Base-by-base conservation (phyloP, 208 protist genomes). In the Phytomonas sp. region DNA sequence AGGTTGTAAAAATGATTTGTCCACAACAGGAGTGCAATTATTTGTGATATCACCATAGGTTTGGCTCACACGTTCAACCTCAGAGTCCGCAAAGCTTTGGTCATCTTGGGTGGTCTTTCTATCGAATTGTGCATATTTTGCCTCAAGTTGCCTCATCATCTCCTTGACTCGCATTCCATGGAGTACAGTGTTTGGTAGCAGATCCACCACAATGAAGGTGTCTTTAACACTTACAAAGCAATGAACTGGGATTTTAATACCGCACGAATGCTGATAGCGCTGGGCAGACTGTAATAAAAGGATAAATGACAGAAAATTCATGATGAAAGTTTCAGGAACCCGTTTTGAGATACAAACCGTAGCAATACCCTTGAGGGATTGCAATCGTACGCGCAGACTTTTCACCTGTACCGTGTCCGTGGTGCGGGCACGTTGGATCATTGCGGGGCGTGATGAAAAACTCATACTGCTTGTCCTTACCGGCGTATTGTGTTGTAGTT, bases 291-390 rank as follows among this genome's bases (percentile, higher is more conserved):
- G 78, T 37, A 87, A 70, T 45, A 92, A 75, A 67, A 88, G 80
- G 70, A 89, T 87, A 29, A 92, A 79, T 2, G 80, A 74, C 14
- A 89, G 64, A 36, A 83, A 75, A 74, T 89, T 89, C 63, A 85
- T 77, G 23, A 84, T 68, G 61, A 88, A 83, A 36, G 29, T 80
- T 6, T 71, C 66, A 19, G 87, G 87, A 67, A 92, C 71, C 14
- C 72, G 65, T 26, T 67, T n/a, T 19, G 87, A 80, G 19, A 84
- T 32, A 11, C 71, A 33, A 10, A 88, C 83, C 40, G 71, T 60
- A 10, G 63, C 56, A 14, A 92, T 71, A 45, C 72, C 77, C 63
- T 72, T 73, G 31, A 88, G 75, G 34, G 73, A 81, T n/a, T 67
- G 73, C 49, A 92, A 69, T n/a, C 81, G 78, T 29, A 72, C 36